Conservation (phyloP, 306 rosid genomes). For the Trifolium subterraneum region DNA sequence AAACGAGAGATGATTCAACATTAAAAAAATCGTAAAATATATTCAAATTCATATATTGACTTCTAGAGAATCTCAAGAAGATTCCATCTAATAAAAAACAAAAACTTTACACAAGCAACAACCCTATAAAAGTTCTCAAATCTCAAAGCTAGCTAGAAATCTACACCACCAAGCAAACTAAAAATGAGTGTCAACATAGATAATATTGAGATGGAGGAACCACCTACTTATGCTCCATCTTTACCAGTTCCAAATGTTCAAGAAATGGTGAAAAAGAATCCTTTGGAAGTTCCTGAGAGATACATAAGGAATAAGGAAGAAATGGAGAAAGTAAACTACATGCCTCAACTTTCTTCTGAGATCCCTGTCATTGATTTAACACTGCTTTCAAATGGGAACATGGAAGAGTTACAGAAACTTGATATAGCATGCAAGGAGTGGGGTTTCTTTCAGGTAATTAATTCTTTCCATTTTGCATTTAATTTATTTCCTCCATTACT, state of each 20-base stretch:
- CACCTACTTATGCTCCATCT: constrained; percentile 41
- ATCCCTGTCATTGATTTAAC: constrained; percentile 48
- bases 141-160: constrained; percentile 17
- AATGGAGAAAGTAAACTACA: constrained; percentile 13
- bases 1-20: too few relatives aligned
- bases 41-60: too few relatives aligned
- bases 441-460: constrained; percentile 59
- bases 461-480: too few relatives aligned
- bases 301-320: constrained; percentile 43
- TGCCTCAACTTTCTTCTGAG: constrained; percentile 44
- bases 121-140: not conserved
- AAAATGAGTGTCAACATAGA: constrained; percentile 10
- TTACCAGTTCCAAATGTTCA: constrained; percentile 52
- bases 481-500: too few relatives aligned
- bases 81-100: too few relatives aligned
- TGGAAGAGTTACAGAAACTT: constrained; percentile 46
- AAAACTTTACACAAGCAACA: too few relatives aligned
- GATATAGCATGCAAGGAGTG: constrained; percentile 51
- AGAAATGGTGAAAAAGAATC: constrained; percentile 51
- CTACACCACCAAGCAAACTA: not conserved
- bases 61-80: too few relatives aligned
- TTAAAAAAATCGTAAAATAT: too few relatives aligned
- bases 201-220: constrained; percentile 1
- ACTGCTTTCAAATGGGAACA: constrained; percentile 43
- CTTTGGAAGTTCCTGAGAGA: constrained; percentile 42